A percentile compares a stretch with the other conserved stretches of the same genome.
These are phyloP conservation scores for Fomes fomentarius DNA, from an alignment of 1,284 basidiomycete species.

Conservation along the genomic window DNA sequence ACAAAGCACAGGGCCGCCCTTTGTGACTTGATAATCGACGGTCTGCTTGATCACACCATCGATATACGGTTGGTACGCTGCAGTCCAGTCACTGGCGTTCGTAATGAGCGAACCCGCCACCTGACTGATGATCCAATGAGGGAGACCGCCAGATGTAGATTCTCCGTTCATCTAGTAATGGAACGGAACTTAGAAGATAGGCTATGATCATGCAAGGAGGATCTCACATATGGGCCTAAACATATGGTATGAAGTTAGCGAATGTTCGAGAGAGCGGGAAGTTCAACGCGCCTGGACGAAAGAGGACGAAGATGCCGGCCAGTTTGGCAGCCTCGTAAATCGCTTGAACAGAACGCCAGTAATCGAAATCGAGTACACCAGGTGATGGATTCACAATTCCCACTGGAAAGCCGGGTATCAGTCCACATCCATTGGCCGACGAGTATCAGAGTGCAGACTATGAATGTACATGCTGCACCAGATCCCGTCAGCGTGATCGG, in stretches of 20 bases:
- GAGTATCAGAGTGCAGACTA: conserved; percentile 8
- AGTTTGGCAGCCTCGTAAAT: conserved; percentile 51
- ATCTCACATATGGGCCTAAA: conserved; percentile 31
- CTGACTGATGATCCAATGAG: conserved; percentile 76
- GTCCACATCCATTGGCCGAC: too few relatives aligned
- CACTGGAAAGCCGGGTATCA: conserved; percentile 34
- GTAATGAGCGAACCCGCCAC: conserved; percentile 70
- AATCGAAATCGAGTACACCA: conserved; percentile 73
- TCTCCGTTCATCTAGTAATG: conserved; percentile 85
- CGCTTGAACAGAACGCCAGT: conserved; percentile 70
- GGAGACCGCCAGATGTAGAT: conserved; percentile 79
- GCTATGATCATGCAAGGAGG: neutral
- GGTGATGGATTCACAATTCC: conserved; percentile 74
- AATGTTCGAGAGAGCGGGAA: neutral
- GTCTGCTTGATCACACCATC: conserved; percentile 64
- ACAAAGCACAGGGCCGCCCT: conserved; percentile 79
- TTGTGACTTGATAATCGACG: conserved; percentile 65
- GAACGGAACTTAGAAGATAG: too few relatives aligned
- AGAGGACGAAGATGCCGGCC: conserved; percentile 49
- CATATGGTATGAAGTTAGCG: neutral
- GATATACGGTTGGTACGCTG: conserved; percentile 74
- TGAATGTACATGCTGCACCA: conserved; percentile 64
- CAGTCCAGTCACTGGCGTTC: conserved; percentile 67
- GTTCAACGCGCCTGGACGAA: conserved; percentile 43
- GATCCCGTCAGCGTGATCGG: neutral